phyloP scores from a whole-genome alignment of 495 filamentous ascomycete genomes.

The Poronia punctata region DNA sequence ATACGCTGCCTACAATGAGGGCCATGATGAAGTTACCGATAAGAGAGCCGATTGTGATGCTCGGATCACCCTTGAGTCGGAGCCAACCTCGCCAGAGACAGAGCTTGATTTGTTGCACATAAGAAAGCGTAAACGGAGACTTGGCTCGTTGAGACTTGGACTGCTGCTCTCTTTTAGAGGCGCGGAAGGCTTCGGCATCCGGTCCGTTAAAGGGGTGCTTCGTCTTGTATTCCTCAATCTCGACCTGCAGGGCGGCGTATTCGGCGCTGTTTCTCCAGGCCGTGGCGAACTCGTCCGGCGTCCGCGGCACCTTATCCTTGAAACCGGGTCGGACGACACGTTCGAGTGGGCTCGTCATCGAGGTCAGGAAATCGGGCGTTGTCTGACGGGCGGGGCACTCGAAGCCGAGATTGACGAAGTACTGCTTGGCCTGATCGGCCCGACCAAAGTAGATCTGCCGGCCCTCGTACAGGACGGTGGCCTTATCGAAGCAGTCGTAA shows the following conservation, averaged over 20 bases:
- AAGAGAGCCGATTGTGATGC: conserved; percentile 59
- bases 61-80: conserved; percentile 63
- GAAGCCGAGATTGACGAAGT: conserved; percentile 70
- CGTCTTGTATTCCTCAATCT: conserved; percentile 65
- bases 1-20: conserved; percentile 73
- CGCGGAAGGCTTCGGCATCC: conserved; percentile 60
- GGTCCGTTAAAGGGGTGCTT: conserved; percentile 57
- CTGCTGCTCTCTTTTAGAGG: conserved; percentile 59
- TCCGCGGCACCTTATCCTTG: conserved; percentile 58
- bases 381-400: conserved; percentile 65
- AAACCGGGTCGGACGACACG: conserved; percentile 57
- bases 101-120: conserved; percentile 59
- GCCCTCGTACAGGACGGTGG: conserved; percentile 71
- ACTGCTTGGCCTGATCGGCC: conserved; percentile 54
- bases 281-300: conserved; percentile 68
- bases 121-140: conserved; percentile 74
- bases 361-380: conserved; percentile 74
- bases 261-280: conserved; percentile 71
- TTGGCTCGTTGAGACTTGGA: conserved; percentile 52
- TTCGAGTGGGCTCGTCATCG: conserved; percentile 65
- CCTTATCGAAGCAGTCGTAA: conserved; percentile 77
- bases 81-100: conserved; percentile 71
- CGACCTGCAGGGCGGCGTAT: conserved; percentile 53
- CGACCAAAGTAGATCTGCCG: conserved; percentile 76
- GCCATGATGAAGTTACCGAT: conserved; percentile 70